phyloP scores from a whole-genome alignment of 2,329 filamentous ascomycete genomes.

The Penicillium nordicum region DNA sequence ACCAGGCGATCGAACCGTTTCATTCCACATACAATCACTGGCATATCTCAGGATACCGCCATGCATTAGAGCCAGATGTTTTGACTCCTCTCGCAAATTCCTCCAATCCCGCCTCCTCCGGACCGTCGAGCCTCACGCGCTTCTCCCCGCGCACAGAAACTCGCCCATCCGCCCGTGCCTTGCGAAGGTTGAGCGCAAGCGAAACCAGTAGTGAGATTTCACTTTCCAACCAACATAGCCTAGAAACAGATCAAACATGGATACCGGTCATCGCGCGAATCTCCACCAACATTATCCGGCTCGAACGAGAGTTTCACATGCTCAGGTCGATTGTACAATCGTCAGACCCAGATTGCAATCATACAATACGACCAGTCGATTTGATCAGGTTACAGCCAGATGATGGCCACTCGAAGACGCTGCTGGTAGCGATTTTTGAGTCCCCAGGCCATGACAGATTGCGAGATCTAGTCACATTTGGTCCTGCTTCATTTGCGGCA shows the following conservation, averaged over 20 bases:
- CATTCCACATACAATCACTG: conserved; percentile 80
- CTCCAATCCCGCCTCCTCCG: conserved; percentile 30
- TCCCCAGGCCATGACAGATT: conserved; percentile 72
- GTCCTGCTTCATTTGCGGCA: conserved; percentile 67
- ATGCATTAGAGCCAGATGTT: conserved; percentile 51
- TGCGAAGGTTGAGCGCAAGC: conserved; percentile 51
- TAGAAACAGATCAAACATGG: conserved; percentile 39
- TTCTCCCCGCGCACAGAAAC: conserved; percentile 44
- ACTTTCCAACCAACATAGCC: conserved; percentile 31
- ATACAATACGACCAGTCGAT: conserved; percentile 78
- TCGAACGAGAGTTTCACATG: conserved; percentile 85
- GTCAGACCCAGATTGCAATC: conserved; percentile 67
- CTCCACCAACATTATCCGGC: conserved; percentile 74
- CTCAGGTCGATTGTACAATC: conserved; percentile 68
- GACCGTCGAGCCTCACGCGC: conserved; percentile 43
- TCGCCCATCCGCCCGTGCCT: conserved; percentile 40
- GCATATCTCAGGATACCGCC: conserved; percentile 63
- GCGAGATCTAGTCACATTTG: conserved; percentile 67
- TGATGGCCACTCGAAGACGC: conserved; percentile 64
- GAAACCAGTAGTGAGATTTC: conserved; percentile 46
- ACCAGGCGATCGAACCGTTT: conserved; percentile 55
- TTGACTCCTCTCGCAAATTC: conserved; percentile 47
- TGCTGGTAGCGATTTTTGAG: conserved; percentile 79
- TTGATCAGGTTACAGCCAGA: conserved; percentile 67
- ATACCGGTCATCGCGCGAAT: conserved; percentile 74